These are phyloP conservation scores for Coemansia sp. DNA, from an alignment of 192 early-diverging fungal species.

Conservation along the genomic window DNA sequence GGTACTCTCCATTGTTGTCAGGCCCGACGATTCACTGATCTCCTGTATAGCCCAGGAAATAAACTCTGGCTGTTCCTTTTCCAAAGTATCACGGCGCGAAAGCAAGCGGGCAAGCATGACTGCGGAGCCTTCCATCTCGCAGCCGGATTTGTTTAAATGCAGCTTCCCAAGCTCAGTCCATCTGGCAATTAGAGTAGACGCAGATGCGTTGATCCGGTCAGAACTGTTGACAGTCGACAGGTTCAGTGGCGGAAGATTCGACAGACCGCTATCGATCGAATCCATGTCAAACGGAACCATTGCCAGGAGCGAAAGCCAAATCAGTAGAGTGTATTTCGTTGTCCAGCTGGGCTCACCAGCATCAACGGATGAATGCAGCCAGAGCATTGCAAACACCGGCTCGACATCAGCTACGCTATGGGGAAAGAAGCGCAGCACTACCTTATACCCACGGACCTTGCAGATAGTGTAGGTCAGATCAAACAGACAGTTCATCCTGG, in stretches of 20 bases:
- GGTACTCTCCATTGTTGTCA: background rate
- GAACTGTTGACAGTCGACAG: background rate
- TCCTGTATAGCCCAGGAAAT: slow-evolving; percentile 66
- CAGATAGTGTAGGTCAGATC: slow-evolving; percentile 69
- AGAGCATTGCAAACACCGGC: slow-evolving; percentile 76
- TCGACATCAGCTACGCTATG: slow-evolving; percentile 89
- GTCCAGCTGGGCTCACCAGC: slow-evolving; percentile 62
- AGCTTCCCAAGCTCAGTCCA: slow-evolving; percentile 69
- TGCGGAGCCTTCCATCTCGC: slow-evolving; percentile 84
- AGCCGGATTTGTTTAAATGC: slow-evolving; percentile 72
- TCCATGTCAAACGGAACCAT: slow-evolving; percentile 96
- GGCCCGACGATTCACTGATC: slow-evolving; percentile 22
- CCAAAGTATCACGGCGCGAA: slow-evolving; percentile 74
- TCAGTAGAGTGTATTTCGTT: slow-evolving; percentile 74
- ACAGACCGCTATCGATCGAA: slow-evolving; percentile 73
- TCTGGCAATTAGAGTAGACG: slow-evolving; percentile 60
- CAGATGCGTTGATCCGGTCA: background rate
- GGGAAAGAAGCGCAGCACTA: slow-evolving; percentile 86
- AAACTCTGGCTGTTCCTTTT: slow-evolving; percentile 62
- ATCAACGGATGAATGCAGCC: slow-evolving; percentile 18
- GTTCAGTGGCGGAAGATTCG: slow-evolving; percentile 19
- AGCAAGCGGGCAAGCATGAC: slow-evolving; percentile 81
- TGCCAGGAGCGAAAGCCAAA: slow-evolving; percentile 93
- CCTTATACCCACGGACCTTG: slow-evolving; percentile 90
- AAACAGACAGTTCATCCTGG: slow-evolving; percentile 31